Percentiles rank a stretch among this genome's conserved stretches.
Conservation (phyloP, 2,329 filamentous ascomycete species). For the Ilyonectria sp. region DNA sequence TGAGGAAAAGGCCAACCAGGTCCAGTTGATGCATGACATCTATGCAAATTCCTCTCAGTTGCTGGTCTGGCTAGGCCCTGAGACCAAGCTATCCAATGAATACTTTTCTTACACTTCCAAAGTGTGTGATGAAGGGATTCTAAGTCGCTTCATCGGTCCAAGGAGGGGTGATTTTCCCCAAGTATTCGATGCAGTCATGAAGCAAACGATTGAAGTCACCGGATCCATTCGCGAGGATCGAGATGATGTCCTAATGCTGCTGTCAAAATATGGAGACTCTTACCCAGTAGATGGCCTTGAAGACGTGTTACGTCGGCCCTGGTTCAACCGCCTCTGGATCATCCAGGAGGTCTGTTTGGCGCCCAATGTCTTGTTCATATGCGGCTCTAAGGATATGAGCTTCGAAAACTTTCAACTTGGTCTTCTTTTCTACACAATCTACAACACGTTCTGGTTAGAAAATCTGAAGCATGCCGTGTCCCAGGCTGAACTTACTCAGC, state of each 20-base stretch:
- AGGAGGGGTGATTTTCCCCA: slow-evolving; percentile 39
- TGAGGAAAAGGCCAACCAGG: slow-evolving; percentile 47
- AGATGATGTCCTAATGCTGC: slow-evolving; percentile 46
- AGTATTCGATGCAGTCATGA: slow-evolving; percentile 51
- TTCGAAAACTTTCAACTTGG: slow-evolving; percentile 47
- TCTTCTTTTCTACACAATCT: slow-evolving; percentile 49
- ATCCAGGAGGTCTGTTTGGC: slow-evolving; percentile 53
- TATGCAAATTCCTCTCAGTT: slow-evolving; percentile 44
- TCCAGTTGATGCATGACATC: slow-evolving; percentile 50
- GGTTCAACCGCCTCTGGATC: slow-evolving; percentile 54
- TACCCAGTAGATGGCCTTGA: slow-evolving; percentile 48
- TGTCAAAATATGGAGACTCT: slow-evolving; percentile 37
- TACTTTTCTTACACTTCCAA: slow-evolving; percentile 40
- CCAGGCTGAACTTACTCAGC: slow-evolving; percentile 31
- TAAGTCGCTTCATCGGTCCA: slow-evolving; percentile 45
- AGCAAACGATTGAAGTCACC: slow-evolving; percentile 37
- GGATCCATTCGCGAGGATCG: slow-evolving; percentile 43
- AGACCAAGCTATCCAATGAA: slow-evolving; percentile 36
- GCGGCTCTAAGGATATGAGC: slow-evolving; percentile 45
- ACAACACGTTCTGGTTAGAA: slow-evolving; percentile 49
- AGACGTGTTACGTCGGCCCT: slow-evolving; percentile 48
- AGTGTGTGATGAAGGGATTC: slow-evolving; percentile 39
- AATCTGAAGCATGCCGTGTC: slow-evolving; percentile 25
- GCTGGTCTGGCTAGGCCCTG: slow-evolving; percentile 50
- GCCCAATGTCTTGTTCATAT: slow-evolving; percentile 43